phyloP scores from a whole-genome alignment of 1,284 basidiomycete species.

The Leccinum proliferum region DNA sequence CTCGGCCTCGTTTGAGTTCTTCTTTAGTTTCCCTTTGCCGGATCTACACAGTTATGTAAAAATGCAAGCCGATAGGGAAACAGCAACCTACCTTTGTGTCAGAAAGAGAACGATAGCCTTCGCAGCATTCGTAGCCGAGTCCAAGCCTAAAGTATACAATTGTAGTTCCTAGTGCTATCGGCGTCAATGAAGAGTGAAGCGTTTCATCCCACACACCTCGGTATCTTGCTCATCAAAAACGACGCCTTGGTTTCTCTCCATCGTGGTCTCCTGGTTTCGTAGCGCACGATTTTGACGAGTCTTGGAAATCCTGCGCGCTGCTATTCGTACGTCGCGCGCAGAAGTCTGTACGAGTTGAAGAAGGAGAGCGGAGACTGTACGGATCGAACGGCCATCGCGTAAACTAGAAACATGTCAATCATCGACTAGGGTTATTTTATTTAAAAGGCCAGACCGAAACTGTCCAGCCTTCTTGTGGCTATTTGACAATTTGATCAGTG shows the following conservation, averaged over 20 bases:
- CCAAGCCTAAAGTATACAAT: constrained; percentile 61
- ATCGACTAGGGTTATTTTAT: not conserved
- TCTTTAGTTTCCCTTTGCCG: constrained; percentile 78
- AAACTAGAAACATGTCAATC: constrained; percentile 38
- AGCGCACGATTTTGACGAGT: constrained; percentile 58
- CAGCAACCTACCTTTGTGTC: constrained; percentile 57
- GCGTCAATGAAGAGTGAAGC: not conserved
- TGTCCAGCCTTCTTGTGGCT: constrained; percentile 83
- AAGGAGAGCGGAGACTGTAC: constrained; percentile 88
- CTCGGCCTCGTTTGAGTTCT: constrained; percentile 86
- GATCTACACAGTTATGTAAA: constrained; percentile 39
- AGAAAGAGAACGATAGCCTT: constrained; percentile 82
- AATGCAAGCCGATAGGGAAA: not conserved
- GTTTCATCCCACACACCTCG: constrained; percentile 38
- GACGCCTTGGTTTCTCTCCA: constrained; percentile 40
- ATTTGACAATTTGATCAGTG: constrained; percentile 86
- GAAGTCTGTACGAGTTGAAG: constrained; percentile 96
- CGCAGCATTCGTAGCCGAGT: constrained; percentile 79
- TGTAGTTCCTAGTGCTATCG: constrained; percentile 50
- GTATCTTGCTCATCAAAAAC: constrained; percentile 62
- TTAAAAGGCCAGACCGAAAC: constrained; percentile 56
- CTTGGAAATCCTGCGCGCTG: constrained; percentile 56
- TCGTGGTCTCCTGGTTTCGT: constrained; percentile 52
- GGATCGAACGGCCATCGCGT: constrained; percentile 80
- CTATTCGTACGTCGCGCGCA: constrained; percentile 69